Conservation (phyloP, 305 asterid species). For the Andrographis paniculata region DNA sequence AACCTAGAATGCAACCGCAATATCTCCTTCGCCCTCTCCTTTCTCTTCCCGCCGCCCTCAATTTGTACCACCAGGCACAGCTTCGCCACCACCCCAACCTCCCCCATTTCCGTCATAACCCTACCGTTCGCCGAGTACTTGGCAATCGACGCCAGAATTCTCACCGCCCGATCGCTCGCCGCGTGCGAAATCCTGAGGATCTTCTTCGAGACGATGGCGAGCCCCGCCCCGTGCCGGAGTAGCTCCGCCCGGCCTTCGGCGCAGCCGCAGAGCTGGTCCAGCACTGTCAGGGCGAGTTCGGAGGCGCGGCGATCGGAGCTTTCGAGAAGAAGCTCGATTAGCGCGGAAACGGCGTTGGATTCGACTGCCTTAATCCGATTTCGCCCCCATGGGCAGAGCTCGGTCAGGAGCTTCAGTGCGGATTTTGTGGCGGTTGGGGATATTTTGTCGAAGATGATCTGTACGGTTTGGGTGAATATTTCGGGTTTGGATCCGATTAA, state of each 20-base stretch:
- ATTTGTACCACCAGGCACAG: constrained; percentile 70
- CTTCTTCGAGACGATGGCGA: constrained; percentile 68
- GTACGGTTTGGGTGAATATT: constrained; percentile 24
- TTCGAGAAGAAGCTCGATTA: constrained; percentile 50
- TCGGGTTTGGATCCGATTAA: constrained; percentile 34
- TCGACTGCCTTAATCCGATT: constrained; percentile 42
- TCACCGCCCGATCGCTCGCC: constrained; percentile 51
- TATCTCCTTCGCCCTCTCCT: constrained; percentile 50
- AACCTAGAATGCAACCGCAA: constrained; percentile 49
- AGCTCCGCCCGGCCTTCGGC: constrained; percentile 82
- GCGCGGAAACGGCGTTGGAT: constrained; percentile 26
- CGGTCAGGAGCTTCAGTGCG: constrained; percentile 55
- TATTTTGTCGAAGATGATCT: constrained; percentile 31
- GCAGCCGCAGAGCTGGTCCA: constrained; percentile 63
- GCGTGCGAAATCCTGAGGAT: constrained; percentile 64
- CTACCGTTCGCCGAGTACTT: constrained; percentile 34
- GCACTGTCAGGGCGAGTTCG: constrained; percentile 36
- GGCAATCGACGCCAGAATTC: constrained; percentile 41
- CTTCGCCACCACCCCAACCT: constrained; percentile 76
- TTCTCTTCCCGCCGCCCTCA: constrained; percentile 31
- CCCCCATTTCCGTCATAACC: constrained; percentile 58
- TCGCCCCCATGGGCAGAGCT: constrained; percentile 63
- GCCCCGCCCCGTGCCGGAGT: constrained; percentile 54
- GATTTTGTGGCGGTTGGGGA: constrained; percentile 40
- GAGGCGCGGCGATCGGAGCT: constrained; percentile 28